Evolutionary conservation across 2,329 filamentous ascomycete genomes (phyloP), one percentile per base, ranked within the genome.

Genomic region (Elsinoe perseae): DNA sequence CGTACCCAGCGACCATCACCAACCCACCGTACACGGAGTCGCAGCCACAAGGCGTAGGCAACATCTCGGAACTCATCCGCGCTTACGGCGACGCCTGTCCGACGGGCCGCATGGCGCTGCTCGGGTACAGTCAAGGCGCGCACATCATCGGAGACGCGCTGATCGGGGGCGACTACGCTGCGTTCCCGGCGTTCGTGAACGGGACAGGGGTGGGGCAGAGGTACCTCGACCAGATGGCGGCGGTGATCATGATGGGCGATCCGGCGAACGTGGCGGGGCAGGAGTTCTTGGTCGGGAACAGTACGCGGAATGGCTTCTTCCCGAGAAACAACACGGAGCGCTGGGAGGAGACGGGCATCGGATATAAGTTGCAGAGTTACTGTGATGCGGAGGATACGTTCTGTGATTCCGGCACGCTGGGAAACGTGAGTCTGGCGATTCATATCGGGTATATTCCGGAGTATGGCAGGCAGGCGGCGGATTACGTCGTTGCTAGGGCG

Each of bases 101-200:
- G 14, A 59, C 72, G 34, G 58, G 71, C 20, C 72, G 69, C 58
- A 66, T 76, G 10, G 71, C 75, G 5, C 53, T 75, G 27, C 71
- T 69, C 58, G 73, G 73, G 0, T 75, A 73, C 60, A 72, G 69
- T 1, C 70, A 75, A 58, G 73, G 73, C 46, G 68, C 64, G 1
- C 62, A 64, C 54, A 58, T 62, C 28, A 59, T 60, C 9, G 28
- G 58, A 30, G 61, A 63, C 42, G 59, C 59, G 14, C 43, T 63
- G 59, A 54, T 34, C 27, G 56, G 57, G 23, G 58, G 56, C 4
- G 42, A 56, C 21, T 59, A 36, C 30, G 36, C 50, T 12, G 18
- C 6, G 14, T 36, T 38, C 16, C 21, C 50, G 2, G 50, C 50
- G 32, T 38, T 53, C 21, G 50, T 38, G 21, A 53, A 38, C 50